A percentile compares a stretch with the other conserved stretches of the same genome.
phyloP scores from a whole-genome alignment of 2,329 filamentous ascomycete genomes.

The Ciborinia camelliae region DNA sequence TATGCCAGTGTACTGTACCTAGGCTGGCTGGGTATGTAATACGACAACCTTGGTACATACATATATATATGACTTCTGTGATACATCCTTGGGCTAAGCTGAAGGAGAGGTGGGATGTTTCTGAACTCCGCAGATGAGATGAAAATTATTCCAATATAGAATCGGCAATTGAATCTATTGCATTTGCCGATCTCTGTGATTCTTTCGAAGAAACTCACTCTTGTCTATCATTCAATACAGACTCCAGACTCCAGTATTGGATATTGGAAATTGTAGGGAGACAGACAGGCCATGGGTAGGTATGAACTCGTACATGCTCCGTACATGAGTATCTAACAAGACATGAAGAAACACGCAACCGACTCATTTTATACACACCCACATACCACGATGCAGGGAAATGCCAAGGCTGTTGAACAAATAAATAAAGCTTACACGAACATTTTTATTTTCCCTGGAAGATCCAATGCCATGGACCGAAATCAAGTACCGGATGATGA shows the following conservation, averaged over 20 bases:
- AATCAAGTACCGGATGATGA: background rate
- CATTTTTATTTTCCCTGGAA: background rate
- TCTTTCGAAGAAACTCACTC: background rate
- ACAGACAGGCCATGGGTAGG: too few species aligned
- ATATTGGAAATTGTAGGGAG: too few species aligned
- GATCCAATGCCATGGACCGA: slow-evolving; percentile 8
- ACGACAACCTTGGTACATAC: background rate
- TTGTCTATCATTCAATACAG: too few species aligned
- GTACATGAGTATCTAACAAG: too few species aligned
- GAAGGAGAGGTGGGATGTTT: background rate
- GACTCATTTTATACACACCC: background rate
- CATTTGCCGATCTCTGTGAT: background rate
- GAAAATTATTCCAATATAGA: background rate
- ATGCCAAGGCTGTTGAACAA: background rate
- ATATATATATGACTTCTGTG: background rate
- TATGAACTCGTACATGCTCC: too few species aligned
- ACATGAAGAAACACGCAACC: too few species aligned
- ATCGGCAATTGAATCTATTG: background rate
- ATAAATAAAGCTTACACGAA: background rate
- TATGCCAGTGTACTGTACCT: background rate
- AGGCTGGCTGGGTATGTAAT: background rate
- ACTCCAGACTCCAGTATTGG: too few species aligned
- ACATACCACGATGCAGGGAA: background rate
- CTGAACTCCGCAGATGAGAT: background rate
- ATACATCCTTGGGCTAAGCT: background rate